Percentiles rank a stretch among this genome's conserved stretches.
phyloP scores from a whole-genome alignment of 2,329 filamentous ascomycete genomes.

The Colletotrichum plurivorum region DNA sequence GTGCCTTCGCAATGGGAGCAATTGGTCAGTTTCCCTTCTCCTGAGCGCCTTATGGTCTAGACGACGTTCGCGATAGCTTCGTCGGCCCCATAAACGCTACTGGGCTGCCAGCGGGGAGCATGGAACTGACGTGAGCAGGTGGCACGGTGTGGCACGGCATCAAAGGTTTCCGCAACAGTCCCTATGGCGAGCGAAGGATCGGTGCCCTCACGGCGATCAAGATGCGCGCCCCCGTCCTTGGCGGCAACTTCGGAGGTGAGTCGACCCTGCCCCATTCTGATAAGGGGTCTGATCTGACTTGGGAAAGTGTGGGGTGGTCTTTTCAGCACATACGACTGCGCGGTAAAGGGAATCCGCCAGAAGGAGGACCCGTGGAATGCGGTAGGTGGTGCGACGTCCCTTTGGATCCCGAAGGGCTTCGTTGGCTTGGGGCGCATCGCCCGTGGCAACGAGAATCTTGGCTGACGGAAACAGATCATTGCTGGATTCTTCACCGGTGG shows the following conservation, averaged over 20 bases:
- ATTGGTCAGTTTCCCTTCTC: constrained; percentile 55
- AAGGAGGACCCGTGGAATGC: constrained; percentile 97
- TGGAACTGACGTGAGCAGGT: constrained; percentile 52
- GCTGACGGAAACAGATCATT: constrained; percentile 77
- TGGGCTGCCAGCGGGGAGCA: too few species aligned
- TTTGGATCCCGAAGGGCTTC: too few species aligned
- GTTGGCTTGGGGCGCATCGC: too few species aligned
- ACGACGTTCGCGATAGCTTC: constrained; percentile 62
- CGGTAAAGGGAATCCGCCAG: constrained; percentile 92
- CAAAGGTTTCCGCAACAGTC: constrained; percentile 92
- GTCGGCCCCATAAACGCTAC: too few species aligned
- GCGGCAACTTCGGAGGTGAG: constrained; percentile 98
- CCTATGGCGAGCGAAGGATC: constrained; percentile 94
- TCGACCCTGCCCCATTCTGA: constrained; percentile 76
- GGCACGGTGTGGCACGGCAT: constrained; percentile 96
- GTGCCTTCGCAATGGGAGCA: constrained; percentile 96
- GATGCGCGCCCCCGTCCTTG: constrained; percentile 93
- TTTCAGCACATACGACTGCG: constrained; percentile 84
- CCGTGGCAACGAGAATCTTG: neutral
- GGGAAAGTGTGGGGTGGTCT: neutral
- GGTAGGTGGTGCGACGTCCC: neutral
- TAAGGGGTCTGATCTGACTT: neutral
- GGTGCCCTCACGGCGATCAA: constrained; percentile 98
- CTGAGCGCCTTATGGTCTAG: too few species aligned
- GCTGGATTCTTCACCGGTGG: constrained; percentile 98